Percentiles rank a stretch among this genome's conserved stretches.
These are phyloP conservation scores for Chaetomiaceae sp. DNA, from an alignment of 2,329 filamentous ascomycete genomes.

Conservation along the genomic window DNA sequence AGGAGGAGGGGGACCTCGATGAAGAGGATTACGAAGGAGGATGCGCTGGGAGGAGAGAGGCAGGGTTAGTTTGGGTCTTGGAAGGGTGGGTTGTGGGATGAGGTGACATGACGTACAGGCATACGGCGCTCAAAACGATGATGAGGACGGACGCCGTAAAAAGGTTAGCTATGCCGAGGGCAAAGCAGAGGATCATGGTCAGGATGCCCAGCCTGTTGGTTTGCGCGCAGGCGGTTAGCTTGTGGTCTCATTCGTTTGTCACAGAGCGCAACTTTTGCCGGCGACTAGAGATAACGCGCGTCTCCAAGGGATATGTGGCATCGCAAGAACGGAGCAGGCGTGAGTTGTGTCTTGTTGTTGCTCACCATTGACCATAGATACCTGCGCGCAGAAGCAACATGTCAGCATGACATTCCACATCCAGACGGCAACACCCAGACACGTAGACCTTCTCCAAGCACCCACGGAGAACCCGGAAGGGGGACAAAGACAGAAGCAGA, in stretches of 20 bases:
- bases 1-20: constrained; percentile 90
- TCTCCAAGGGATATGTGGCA: no score
- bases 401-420: constrained; percentile 13
- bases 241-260: background rate
- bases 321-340: background rate
- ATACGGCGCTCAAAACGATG: constrained; percentile 50
- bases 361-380: constrained; percentile 74
- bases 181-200: constrained; percentile 66
- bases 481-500: constrained; percentile 17
- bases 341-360: no score
- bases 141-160: constrained; percentile 48
- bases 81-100: background rate
- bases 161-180: constrained; percentile 63
- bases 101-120: constrained; percentile 43
- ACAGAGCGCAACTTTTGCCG: no score
- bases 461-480: background rate
- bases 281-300: no score
- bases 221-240: constrained; percentile 14
- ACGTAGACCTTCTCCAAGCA: no score
- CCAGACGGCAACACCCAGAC: no score
- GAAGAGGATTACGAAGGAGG: constrained; percentile 71
- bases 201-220: constrained; percentile 59
- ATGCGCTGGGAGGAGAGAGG: constrained; percentile 46
- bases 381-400: constrained; percentile 44
- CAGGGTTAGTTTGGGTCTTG: background rate